Base-by-base conservation (phyloP, 1,139 yeast genomes). In the Yamadazyma spencermartinsiae region DNA sequence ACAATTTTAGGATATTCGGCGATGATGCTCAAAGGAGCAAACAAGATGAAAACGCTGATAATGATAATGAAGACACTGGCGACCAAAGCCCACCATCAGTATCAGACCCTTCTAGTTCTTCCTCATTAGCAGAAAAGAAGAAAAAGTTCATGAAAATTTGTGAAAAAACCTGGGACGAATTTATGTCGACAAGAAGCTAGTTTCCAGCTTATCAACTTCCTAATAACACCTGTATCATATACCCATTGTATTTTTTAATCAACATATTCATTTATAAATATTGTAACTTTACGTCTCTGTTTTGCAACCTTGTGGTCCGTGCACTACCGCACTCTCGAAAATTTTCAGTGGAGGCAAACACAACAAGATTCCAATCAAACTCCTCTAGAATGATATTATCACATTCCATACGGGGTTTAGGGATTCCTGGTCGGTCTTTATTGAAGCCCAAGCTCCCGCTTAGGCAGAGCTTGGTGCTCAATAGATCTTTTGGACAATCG, bases 161-260 rank as follows among this genome's bases (percentile, higher is more conserved):
- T 55, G 76, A 69, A 40, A 73, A 76, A 17, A 72, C 78, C 24
- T 79, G 82, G 82, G 78, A 76, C 42, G 72, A 74, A 51, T 72
- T 67, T 46, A 48, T 56, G 7, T 47, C 31, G n/a, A 9, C 20
- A 4, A n/a, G 13, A 13, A 11, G 16, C 5, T 26, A 6, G 17
- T 13, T 10, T 7, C 17, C 11, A 12, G n/a, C n/a, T n/a, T n/a
- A n/a, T n/a, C n/a, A 13, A 13, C 17, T 13, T 26, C 26, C 26
- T 23, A 23, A 10, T 4, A 10, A 23, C n/a, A 4, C 4, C 7
- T 23, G 26, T 23, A 23, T 12, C 26, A 23, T 23, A 23, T 23
- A 23, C 5, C n/a, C 12, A 7, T 5, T 23, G 4, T 11, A 8
- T 4, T 23, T 12, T 23, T 11, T 23, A 23, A 20, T 20, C 7